Conservation (phyloP, 306 rosid genomes). For the Abrus pulchellus region DNA sequence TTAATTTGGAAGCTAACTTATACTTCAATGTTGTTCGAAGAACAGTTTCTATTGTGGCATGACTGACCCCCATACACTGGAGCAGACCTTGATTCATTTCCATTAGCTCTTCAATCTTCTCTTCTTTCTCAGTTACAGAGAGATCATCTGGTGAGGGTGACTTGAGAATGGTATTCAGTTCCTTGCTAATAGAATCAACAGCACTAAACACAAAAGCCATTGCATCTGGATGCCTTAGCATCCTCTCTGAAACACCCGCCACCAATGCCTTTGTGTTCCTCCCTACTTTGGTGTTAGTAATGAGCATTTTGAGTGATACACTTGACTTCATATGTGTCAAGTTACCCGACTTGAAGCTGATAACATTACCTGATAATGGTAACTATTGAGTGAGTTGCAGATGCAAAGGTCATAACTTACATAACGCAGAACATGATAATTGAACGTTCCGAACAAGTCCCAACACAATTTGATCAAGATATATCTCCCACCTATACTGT, state of each 20-base stretch:
- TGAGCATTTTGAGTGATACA: slow-evolving; percentile 84
- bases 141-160: slow-evolving; percentile 65
- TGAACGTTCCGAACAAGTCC: slow-evolving; percentile 18
- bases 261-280: slow-evolving; percentile 97
- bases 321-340: slow-evolving; percentile 67
- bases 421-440: neutral
- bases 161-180: slow-evolving; percentile 73
- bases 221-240: slow-evolving; percentile 80
- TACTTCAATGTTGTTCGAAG: slow-evolving; percentile 86
- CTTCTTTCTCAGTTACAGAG: slow-evolving; percentile 79
- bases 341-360: slow-evolving; percentile 85
- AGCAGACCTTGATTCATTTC: slow-evolving; percentile 99
- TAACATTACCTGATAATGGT: slow-evolving; percentile 81
- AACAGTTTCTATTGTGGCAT: slow-evolving; percentile 86
- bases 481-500: slow-evolving; percentile 11
- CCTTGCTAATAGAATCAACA: slow-evolving; percentile 86
- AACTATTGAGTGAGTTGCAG: slow-evolving; percentile 44
- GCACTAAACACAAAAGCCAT: slow-evolving; percentile 88
- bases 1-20: slow-evolving; percentile 86
- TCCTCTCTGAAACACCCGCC: slow-evolving; percentile 91
- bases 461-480: slow-evolving; percentile 1
- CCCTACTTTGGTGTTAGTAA: slow-evolving; percentile 94
- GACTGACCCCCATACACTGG: slow-evolving; percentile 95
- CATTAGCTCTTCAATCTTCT: slow-evolving; percentile 82
- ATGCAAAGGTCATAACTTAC: slow-evolving; percentile 31